These are phyloP conservation scores for Boletus pseudopeckii DNA, from an alignment of 768 basidiomycete genomes.

Conservation along the genomic window DNA sequence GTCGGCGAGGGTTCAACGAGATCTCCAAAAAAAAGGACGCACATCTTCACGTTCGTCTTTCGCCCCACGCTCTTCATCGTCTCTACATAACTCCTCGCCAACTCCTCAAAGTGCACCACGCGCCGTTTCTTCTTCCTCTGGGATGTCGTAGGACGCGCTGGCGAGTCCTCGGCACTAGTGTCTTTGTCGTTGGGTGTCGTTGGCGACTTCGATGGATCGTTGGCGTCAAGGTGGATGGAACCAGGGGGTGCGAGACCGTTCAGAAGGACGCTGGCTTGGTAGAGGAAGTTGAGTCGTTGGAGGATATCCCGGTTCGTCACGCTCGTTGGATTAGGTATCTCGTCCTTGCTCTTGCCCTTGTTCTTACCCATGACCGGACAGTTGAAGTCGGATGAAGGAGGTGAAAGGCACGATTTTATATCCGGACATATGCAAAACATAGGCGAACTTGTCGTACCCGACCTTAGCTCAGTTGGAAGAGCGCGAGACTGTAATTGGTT, in stretches of 20 bases:
- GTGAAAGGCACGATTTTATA: background rate
- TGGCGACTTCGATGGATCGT: background rate
- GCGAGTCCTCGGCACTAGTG: background rate
- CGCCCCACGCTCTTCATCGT: constrained; percentile 69
- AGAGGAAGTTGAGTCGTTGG: constrained; percentile 82
- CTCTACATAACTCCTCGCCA: constrained; percentile 62
- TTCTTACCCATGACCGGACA: constrained; percentile 58
- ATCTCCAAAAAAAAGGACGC: constrained; percentile 14
- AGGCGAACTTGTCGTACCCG: background rate
- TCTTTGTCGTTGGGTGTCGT: background rate
- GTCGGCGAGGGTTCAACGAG: background rate
- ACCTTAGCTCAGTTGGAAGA: constrained; percentile 47
- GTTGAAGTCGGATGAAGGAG: background rate
- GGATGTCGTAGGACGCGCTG: background rate
- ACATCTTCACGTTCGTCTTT: constrained; percentile 80
- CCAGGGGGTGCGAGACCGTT: constrained; percentile 33
- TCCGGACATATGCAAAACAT: background rate
- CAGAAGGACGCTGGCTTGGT: constrained; percentile 73
- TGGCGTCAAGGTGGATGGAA: background rate
- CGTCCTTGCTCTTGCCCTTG: constrained; percentile 57
- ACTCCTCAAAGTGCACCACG: constrained; percentile 40
- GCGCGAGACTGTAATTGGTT: constrained; percentile 44
- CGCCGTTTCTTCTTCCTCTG: constrained; percentile 24
- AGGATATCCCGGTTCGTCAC: constrained; percentile 71
- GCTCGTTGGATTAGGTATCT: constrained; percentile 52